Conservation (phyloP, 1,284 basidiomycete genomes). For the Ceratobasidium papillatum region DNA sequence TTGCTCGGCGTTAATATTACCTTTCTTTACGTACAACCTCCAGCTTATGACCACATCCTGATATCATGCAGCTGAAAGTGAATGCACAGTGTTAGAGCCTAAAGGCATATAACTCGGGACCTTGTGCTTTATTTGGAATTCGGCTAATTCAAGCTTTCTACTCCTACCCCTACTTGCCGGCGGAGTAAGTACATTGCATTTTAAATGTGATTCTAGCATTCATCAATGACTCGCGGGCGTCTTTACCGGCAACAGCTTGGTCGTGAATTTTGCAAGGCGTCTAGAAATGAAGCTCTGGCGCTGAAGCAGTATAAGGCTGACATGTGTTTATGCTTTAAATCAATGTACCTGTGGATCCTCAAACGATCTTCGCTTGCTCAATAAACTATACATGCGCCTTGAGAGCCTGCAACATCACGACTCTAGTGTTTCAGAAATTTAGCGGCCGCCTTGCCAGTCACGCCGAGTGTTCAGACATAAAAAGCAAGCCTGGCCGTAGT, state of each 20-base stretch:
- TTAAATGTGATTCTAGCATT: neutral
- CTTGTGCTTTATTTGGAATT: neutral
- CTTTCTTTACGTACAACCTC: neutral
- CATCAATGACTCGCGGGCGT: neutral
- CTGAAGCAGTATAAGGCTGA: neutral
- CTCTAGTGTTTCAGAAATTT: neutral
- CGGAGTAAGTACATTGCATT: neutral
- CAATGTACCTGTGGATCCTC: neutral
- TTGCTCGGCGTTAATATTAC: neutral
- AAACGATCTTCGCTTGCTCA: neutral
- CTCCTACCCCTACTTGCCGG: neutral
- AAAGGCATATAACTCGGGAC: neutral
- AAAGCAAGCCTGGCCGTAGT: neutral
- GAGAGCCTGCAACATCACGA: too few species aligned
- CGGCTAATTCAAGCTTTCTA: neutral
- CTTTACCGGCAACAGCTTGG: too few species aligned
- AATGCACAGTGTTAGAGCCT: neutral
- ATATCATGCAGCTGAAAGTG: neutral
- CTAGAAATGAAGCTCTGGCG: conserved; percentile 4
- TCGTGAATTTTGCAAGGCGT: neutral
- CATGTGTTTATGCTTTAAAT: neutral
- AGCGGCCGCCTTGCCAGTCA: neutral
- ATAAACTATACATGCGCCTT: neutral
- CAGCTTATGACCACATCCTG: neutral
- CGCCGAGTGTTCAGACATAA: neutral